phyloP scores from a whole-genome alignment of 1,139 yeast genomes.

The Martiniozyma asiatica region DNA sequence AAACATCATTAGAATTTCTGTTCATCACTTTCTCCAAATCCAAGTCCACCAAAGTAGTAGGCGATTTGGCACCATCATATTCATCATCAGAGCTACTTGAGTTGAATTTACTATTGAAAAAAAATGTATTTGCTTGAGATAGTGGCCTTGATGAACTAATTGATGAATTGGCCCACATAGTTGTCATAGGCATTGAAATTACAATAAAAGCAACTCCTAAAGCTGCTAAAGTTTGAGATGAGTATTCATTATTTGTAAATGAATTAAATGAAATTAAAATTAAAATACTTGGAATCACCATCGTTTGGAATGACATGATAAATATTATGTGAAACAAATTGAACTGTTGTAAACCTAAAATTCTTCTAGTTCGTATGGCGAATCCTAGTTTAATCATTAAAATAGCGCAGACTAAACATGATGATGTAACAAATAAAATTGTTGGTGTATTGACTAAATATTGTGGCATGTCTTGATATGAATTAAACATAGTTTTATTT shows the following conservation, averaged over 20 bases:
- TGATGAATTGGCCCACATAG: constrained; percentile 63
- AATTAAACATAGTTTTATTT: constrained; percentile 25
- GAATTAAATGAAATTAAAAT: constrained; percentile 18
- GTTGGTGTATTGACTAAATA: constrained; percentile 37
- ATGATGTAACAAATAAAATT: constrained; percentile 57
- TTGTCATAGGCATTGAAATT: constrained; percentile 65
- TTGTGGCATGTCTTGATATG: constrained; percentile 11
- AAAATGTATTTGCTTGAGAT: constrained; percentile 16
- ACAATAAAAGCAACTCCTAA: constrained; percentile 28
- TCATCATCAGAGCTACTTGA: too few relatives aligned
- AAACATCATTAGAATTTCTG: constrained; percentile 4
- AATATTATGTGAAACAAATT: constrained; percentile 69
- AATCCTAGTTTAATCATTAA: constrained; percentile 47
- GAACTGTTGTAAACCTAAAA: constrained; percentile 69
- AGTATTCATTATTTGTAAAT: constrained; percentile 8
- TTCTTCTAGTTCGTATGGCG: constrained; percentile 63
- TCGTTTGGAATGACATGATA: constrained; percentile 74
- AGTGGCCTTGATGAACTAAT: constrained; percentile 17
- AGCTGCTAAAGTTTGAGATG: constrained; percentile 17
- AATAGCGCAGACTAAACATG: constrained; percentile 48
- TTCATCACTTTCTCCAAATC: constrained; percentile 3
- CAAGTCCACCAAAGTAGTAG: constrained; percentile 2
- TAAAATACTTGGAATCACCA: constrained; percentile 64
- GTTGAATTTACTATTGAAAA: too few relatives aligned
- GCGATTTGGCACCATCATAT: constrained; percentile 3